Evolutionary conservation across 2,329 filamentous ascomycete species (phyloP), one percentile per base, ranked within the genome.

Genomic region (Alternaria sp.): DNA sequence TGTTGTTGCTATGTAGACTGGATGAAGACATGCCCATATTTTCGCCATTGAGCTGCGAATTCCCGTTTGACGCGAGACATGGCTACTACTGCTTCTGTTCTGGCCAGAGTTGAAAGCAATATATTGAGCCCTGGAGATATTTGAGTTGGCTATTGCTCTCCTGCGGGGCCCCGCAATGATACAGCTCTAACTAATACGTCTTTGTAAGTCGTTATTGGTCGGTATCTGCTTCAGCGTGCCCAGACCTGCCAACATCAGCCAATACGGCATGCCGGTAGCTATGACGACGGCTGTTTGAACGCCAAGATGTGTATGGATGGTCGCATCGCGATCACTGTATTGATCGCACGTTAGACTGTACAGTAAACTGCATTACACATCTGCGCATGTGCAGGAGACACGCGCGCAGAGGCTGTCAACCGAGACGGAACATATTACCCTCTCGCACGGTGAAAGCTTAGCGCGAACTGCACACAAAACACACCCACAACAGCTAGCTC

Each of bases 201-300:
- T 15, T 5, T 17, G 10, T 21, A 4, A 19, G 11, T 44, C 25
- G 6, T 12, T 12, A 57, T 50, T 49, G 52, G 32, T n/a, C 43
- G 6, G 13, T 10, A 5, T 12, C n/a, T n/a, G 17, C 19, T 19
- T 36, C 23, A 5, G 30, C 26, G 10, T 32, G 51, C 51, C 51
- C 52, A 60, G 58, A 56, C 30, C 30, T n/a, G 53, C 59, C 15
- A 57, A 66, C 57, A 58, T 60, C 58, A 59, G 60, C 66, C 63
- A 67, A 67, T 65, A 60, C 17, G 47, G 32, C n/a, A 30, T 51
- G 36, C 57, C 36, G 46, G 60, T 61, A 54, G 59, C 51, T 61
- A 60, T 61, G 60, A 66, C 60, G 65, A 61, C 47, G 60, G 43
- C 44, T 17, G 52, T 45, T 36, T 25, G 49, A 46, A 25, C 21